Evolutionary conservation across 352 stramenopile genomes (phyloP).

Genomic region (Thraustotheca clavata): DNA sequence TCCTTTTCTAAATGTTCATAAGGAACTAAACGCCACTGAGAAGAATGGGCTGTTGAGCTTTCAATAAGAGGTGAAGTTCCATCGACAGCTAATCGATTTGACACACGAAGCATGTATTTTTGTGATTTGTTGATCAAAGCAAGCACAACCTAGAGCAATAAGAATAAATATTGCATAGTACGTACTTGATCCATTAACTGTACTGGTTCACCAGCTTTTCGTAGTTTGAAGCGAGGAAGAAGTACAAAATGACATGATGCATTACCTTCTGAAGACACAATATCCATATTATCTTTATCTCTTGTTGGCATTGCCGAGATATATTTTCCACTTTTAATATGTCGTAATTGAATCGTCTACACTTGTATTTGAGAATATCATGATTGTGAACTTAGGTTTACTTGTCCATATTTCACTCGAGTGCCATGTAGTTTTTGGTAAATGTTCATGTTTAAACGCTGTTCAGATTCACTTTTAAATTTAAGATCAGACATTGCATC

Average conservation of each 20-base stretch:
- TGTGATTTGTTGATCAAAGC: not conserved
- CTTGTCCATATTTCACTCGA: conserved; percentile 62
- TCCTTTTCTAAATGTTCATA: conserved; percentile 30
- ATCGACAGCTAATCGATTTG: conserved; percentile 34
- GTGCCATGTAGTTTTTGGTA: conserved; percentile 57
- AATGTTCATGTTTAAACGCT: conserved; percentile 51
- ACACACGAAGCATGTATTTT: conserved; percentile 34
- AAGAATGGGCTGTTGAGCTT: conserved; percentile 47
- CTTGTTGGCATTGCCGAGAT: conserved; percentile 25
- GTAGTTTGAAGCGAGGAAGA: conserved; percentile 54
- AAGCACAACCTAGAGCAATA: conserved; percentile 32
- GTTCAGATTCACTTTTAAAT: conserved; percentile 64
- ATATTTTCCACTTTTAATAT: conserved; percentile 56
- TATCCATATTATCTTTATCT: conserved; percentile 25
- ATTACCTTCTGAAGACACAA: conserved; percentile 31
- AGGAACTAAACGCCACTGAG: conserved; percentile 44
- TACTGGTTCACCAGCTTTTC: conserved; percentile 52
- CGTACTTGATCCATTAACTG: conserved; percentile 59
- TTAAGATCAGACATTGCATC: conserved; percentile 32
- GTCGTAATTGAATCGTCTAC: conserved; percentile 44
- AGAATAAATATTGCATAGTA: not conserved
- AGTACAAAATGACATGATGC: conserved; percentile 43
- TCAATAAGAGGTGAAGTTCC: conserved; percentile 31
- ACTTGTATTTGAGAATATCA: not conserved
- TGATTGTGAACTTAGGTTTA: conserved; percentile 16